Evolutionary conservation across 2,329 filamentous ascomycete genomes (phyloP).

Genomic region (Septoria petroselini): DNA sequence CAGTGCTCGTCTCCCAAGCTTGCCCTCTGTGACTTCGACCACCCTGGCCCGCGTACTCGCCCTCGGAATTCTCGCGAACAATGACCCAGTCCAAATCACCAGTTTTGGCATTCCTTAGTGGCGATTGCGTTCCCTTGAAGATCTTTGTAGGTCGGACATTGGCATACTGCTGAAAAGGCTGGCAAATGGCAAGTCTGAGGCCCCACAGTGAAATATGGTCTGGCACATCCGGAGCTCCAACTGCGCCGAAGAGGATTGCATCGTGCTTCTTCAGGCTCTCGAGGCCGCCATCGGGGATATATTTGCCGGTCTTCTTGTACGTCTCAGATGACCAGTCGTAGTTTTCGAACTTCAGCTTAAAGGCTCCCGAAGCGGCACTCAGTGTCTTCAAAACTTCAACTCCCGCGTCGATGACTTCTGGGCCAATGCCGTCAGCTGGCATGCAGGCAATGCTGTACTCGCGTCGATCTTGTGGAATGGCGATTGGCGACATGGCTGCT

Average conservation of each 20-base stretch:
- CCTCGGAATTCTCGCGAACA: constrained; percentile 64
- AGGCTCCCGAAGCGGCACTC: constrained; percentile 50
- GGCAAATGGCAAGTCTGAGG: constrained; percentile 54
- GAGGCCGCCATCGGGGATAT: constrained; percentile 60
- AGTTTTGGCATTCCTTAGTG: constrained; percentile 52
- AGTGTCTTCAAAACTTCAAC: constrained; percentile 60
- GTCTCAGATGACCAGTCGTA: constrained; percentile 67
- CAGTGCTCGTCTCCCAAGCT: constrained; percentile 60
- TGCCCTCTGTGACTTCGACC: constrained; percentile 58
- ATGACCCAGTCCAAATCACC: constrained; percentile 66
- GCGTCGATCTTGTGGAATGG: constrained; percentile 33
- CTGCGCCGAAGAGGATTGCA: constrained; percentile 66
- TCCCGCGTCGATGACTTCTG: constrained; percentile 63
- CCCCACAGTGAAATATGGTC: constrained; percentile 53
- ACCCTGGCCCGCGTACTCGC: constrained; percentile 64
- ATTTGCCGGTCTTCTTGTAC: constrained; percentile 64
- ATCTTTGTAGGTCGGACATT: constrained; percentile 60
- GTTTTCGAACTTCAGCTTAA: constrained; percentile 59
- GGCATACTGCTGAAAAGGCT: constrained; percentile 56
- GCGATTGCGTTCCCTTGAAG: constrained; percentile 59
- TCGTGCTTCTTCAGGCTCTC: constrained; percentile 58
- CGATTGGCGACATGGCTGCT: constrained; percentile 29
- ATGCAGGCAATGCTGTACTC: constrained; percentile 59
- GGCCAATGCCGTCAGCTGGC: constrained; percentile 67
- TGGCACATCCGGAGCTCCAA: constrained; percentile 58